Evolutionary conservation across 202 grass and related monocot species (phyloP).

Genomic region (Schoenoplectus triqueter): DNA sequence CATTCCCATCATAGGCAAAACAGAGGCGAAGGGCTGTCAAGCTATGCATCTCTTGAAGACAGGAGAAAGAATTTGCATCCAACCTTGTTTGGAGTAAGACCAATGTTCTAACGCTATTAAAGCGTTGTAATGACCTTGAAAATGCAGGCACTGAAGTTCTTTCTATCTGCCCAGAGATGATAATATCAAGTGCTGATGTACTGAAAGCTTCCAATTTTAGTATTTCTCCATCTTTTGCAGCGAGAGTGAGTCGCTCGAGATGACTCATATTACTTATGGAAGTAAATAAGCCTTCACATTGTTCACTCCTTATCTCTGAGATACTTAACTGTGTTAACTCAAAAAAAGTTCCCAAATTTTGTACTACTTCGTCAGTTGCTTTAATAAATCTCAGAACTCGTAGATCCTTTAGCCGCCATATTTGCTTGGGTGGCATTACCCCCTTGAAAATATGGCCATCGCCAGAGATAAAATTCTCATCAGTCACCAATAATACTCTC

Average conservation of each 20-base stretch:
- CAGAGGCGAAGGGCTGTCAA: no score
- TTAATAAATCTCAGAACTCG: not conserved
- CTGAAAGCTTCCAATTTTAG: not conserved
- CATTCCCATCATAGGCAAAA: no score
- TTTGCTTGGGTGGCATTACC: not conserved
- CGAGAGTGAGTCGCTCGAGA: not conserved
- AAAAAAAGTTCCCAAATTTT: not conserved
- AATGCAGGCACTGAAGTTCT: not conserved
- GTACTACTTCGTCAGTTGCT: not conserved
- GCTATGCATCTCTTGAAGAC: no score
- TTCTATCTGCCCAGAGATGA: not conserved
- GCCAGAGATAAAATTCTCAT: no score
- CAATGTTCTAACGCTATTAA: not conserved
- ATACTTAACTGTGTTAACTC: not conserved
- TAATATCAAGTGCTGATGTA: not conserved
- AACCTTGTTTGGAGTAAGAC: slow-evolving; percentile 34
- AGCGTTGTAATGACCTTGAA: not conserved
- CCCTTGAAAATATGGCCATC: not conserved
- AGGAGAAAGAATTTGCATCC: no score
- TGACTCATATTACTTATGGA: not conserved
- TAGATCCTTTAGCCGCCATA: not conserved
- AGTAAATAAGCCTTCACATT: not conserved
- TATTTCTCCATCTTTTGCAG: not conserved
- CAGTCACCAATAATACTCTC: not conserved
- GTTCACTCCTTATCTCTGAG: not conserved